Evolutionary conservation across 2,329 filamentous ascomycete species (phyloP).

Genomic region (Colletotrichum neosansevieriae): DNA sequence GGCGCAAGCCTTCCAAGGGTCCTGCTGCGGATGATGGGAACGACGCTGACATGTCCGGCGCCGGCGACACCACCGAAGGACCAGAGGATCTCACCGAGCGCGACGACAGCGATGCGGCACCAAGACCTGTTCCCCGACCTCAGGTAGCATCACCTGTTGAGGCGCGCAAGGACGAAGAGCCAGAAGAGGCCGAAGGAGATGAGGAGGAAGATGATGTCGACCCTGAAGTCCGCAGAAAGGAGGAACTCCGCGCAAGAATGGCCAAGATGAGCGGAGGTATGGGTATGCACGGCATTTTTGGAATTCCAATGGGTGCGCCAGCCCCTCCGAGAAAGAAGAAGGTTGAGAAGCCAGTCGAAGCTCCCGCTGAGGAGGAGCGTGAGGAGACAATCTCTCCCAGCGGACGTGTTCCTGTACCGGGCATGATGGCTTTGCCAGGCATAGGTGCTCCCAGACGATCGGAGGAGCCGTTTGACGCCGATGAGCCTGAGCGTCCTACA

Average conservation of each 20-base stretch:
- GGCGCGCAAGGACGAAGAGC: constrained; percentile 51
- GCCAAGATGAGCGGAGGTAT: constrained; percentile 98
- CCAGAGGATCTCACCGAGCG: constrained; percentile 73
- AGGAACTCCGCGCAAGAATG: constrained; percentile 94
- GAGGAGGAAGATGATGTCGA: constrained; percentile 84
- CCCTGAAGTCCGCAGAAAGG: constrained; percentile 84
- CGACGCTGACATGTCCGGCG: constrained; percentile 74
- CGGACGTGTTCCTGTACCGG: constrained; percentile 63
- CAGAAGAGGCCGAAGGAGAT: constrained; percentile 68
- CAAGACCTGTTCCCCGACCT: constrained; percentile 51
- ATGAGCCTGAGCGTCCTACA: constrained; percentile 59
- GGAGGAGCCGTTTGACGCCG: constrained; percentile 59
- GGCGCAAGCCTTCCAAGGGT: constrained; percentile 65
- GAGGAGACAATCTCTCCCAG: constrained; percentile 59
- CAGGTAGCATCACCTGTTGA: constrained; percentile 53
- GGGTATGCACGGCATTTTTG: constrained; percentile 96
- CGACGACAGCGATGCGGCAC: constrained; percentile 78
- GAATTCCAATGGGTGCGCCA: constrained; percentile 71
- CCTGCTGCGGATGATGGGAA: constrained; percentile 66
- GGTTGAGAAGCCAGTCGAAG: constrained; percentile 53
- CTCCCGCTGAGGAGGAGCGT: constrained; percentile 52
- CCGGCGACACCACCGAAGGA: constrained; percentile 73
- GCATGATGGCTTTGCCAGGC: constrained; percentile 77
- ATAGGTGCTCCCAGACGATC: constrained; percentile 70
- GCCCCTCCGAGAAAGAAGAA: constrained; percentile 69